Evolutionary conservation across 495 filamentous ascomycete genomes (phyloP).

Genomic region (Aspergillus haitiensis): DNA sequence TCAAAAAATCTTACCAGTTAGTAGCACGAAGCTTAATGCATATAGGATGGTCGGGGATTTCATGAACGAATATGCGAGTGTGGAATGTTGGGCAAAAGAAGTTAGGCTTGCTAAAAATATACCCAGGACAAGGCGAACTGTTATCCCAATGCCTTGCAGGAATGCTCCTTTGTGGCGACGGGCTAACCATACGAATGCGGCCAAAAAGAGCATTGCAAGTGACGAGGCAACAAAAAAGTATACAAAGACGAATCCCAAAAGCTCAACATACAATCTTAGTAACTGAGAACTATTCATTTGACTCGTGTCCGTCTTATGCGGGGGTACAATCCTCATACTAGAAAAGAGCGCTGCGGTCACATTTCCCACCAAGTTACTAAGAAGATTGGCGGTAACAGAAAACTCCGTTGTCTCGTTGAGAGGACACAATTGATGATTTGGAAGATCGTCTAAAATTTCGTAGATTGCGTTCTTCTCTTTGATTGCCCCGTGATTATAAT

Average conservation of each 20-base stretch:
- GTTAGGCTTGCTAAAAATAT: conserved; percentile 32
- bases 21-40: conserved; percentile 39
- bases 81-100: conserved; percentile 35
- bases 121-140: conserved; percentile 33
- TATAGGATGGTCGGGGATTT: conserved; percentile 46
- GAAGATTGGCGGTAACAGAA: conserved; percentile 28
- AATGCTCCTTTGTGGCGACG: conserved; percentile 29
- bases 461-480: conserved; percentile 38
- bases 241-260: conserved; percentile 45
- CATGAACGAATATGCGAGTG: conserved; percentile 43
- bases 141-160: conserved; percentile 29
- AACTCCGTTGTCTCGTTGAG: conserved; percentile 21
- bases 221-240: conserved; percentile 44
- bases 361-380: conserved; percentile 40
- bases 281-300: conserved; percentile 34
- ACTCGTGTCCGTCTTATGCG: conserved; percentile 31
- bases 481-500: conserved; percentile 38
- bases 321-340: conserved; percentile 43
- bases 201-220: conserved; percentile 39
- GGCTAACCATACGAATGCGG: conserved; percentile 31
- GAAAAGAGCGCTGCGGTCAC: conserved; percentile 46
- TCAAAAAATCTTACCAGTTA: conserved; percentile 34
- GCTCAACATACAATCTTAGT: conserved; percentile 41
- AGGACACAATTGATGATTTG: conserved; percentile 34
- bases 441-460: conserved; percentile 34